phyloP scores from a whole-genome alignment of 345 rosid species.

The Melaleuca alternifolia region DNA sequence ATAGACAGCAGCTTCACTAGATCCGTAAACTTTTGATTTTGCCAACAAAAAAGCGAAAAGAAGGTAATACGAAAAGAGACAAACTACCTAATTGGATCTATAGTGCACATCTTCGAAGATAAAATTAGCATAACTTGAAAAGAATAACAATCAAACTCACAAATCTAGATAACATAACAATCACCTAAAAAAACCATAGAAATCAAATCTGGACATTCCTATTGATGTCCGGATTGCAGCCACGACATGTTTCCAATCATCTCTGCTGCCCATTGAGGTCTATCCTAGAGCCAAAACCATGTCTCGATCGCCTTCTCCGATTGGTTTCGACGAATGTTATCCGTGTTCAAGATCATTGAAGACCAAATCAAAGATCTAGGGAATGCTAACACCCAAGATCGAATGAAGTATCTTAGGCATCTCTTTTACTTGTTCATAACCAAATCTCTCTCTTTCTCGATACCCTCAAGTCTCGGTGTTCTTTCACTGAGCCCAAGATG shows the following conservation, averaged over 20 bases:
- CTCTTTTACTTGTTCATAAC: too few relatives aligned
- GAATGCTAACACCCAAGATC: not conserved
- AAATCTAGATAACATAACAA: not conserved
- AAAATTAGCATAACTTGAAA: too few relatives aligned
- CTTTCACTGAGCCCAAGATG: not conserved
- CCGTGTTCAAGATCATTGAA: not conserved
- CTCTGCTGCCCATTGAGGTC: not conserved
- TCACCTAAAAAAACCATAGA: not conserved
- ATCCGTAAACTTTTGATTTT: not conserved
- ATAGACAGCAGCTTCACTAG: not conserved
- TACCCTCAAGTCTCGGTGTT: too few relatives aligned
- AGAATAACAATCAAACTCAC: too few relatives aligned
- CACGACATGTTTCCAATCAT: not conserved
- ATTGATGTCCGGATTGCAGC: not conserved
- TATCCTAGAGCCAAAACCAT: too few relatives aligned
- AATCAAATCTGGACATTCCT: not conserved
- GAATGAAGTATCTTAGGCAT: not conserved
- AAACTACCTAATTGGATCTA: not conserved
- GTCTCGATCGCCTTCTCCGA: too few relatives aligned
- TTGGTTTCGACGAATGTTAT: too few relatives aligned
- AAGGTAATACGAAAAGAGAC: not conserved
- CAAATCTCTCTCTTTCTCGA: too few relatives aligned
- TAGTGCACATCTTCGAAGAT: not conserved
- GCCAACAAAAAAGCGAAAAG: not conserved
- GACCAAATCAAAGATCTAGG: not conserved